Conservation (phyloP, 2,329 filamentous ascomycete genomes). For the Paecilomyces dactylethromorphus region DNA sequence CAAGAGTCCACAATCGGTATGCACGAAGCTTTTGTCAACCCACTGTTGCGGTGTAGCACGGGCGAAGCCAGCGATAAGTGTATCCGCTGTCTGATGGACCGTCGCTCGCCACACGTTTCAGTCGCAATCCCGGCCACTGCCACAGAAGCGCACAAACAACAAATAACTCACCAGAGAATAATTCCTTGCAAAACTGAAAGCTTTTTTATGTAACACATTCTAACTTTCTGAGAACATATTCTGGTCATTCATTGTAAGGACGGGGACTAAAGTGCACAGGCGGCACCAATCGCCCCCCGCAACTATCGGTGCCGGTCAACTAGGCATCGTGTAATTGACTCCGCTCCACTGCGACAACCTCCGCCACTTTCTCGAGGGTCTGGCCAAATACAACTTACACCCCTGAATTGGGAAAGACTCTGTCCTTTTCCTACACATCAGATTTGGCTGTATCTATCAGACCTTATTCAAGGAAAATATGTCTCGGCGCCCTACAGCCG, state of each 20-base stretch:
- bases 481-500: constrained; percentile 58
- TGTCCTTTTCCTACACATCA: background rate
- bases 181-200: background rate
- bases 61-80: constrained; percentile 1
- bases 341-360: background rate
- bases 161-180: background rate
- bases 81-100: background rate
- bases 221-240: background rate
- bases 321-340: constrained; percentile 11
- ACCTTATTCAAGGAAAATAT: constrained; percentile 14
- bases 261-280: constrained; percentile 8
- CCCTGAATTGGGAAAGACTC: constrained; percentile 4
- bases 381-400: constrained; percentile 15
- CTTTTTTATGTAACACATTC: background rate
- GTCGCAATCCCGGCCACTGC: background rate
- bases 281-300: constrained; percentile 16
- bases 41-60: background rate
- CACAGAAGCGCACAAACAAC: constrained; percentile 4
- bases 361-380: constrained; percentile 22
- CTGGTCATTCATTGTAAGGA: background rate
- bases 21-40: too few relatives aligned
- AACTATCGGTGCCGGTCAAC: constrained; percentile 13
- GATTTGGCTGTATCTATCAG: background rate
- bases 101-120: background rate
- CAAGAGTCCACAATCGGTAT: too few relatives aligned